phyloP scores from a whole-genome alignment of 2,329 filamentous ascomycete genomes.

The Cryoendolithus antarcticus region DNA sequence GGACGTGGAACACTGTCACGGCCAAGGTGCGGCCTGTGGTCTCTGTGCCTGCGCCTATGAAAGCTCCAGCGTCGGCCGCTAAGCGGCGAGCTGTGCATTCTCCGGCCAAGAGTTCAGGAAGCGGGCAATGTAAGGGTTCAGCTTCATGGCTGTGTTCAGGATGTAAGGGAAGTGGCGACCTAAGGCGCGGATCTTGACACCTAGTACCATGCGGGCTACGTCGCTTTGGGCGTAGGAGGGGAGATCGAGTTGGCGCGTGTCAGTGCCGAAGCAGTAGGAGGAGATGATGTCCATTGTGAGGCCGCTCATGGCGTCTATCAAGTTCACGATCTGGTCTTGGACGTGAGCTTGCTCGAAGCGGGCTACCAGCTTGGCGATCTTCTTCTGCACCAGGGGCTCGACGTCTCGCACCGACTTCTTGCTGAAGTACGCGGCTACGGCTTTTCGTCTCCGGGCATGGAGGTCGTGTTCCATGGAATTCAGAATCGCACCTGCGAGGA shows the following conservation, averaged over 20 bases:
- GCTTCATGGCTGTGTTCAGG: too few relatives aligned
- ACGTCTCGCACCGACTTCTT: conserved; percentile 2
- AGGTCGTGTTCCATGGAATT: neutral
- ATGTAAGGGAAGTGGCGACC: too few relatives aligned
- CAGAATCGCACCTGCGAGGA: neutral
- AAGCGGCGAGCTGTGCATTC: conserved; percentile 23
- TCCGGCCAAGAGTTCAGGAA: conserved; percentile 11
- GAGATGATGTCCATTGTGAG: too few relatives aligned
- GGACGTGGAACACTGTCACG: conserved; percentile 29
- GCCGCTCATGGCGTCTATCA: too few relatives aligned
- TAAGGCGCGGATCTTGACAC: too few relatives aligned
- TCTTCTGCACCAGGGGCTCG: conserved; percentile 1
- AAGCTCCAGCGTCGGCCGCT: conserved; percentile 30
- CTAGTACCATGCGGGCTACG: too few relatives aligned
- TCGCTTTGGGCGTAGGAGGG: too few relatives aligned
- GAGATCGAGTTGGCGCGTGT: too few relatives aligned
- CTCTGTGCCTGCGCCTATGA: conserved; percentile 36
- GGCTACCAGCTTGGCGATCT: neutral
- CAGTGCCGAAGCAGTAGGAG: too few relatives aligned
- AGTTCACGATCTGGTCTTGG: too few relatives aligned
- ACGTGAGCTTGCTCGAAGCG: too few relatives aligned
- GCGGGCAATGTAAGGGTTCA: too few relatives aligned
- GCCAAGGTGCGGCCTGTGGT: conserved; percentile 32
- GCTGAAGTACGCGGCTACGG: conserved; percentile 1
- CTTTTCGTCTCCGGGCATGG: conserved; percentile 1